These are phyloP conservation scores for Russula dissimulans DNA, from an alignment of 768 basidiomycete species.

Conservation along the genomic window DNA sequence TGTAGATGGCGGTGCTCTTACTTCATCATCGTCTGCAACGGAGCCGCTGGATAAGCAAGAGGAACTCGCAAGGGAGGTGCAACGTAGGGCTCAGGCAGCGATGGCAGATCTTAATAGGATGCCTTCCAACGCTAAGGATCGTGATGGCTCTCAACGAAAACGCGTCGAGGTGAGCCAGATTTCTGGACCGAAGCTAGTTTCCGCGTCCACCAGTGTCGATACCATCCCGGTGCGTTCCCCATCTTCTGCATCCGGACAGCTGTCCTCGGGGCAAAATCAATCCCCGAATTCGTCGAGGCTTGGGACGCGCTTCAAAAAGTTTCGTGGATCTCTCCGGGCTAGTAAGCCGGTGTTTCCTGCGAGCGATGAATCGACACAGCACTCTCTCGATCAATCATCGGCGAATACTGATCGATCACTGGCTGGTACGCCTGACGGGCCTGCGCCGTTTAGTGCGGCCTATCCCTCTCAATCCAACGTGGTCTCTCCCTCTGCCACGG, in stretches of 20 bases:
- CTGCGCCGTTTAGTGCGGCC: conserved; percentile 35
- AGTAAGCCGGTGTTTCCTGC: conserved; percentile 34
- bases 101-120: conserved; percentile 34
- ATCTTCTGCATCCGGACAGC: conserved; percentile 20
- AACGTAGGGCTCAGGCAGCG: conserved; percentile 25
- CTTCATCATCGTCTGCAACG: neutral
- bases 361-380: conserved; percentile 44
- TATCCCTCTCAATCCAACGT: conserved; percentile 49
- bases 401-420: conserved; percentile 29
- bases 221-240: conserved; percentile 25
- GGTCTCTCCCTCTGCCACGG: conserved; percentile 58
- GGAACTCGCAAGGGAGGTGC: conserved; percentile 17
- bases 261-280: conserved; percentile 14
- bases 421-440: conserved; percentile 28
- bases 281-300: conserved; percentile 40
- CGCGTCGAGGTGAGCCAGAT: conserved; percentile 32
- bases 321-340: conserved; percentile 59
- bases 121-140: conserved; percentile 30
- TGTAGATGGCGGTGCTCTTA: neutral
- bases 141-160: conserved; percentile 23
- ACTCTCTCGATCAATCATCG: conserved; percentile 35
- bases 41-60: conserved; percentile 8
- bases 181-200: conserved; percentile 32
- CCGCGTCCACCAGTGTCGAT: conserved; percentile 32
- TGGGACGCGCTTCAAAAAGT: conserved; percentile 62